Evolutionary conservation across 73 alveolate species (phyloP).

Genomic region (Paramecium sexaurelia): DNA sequence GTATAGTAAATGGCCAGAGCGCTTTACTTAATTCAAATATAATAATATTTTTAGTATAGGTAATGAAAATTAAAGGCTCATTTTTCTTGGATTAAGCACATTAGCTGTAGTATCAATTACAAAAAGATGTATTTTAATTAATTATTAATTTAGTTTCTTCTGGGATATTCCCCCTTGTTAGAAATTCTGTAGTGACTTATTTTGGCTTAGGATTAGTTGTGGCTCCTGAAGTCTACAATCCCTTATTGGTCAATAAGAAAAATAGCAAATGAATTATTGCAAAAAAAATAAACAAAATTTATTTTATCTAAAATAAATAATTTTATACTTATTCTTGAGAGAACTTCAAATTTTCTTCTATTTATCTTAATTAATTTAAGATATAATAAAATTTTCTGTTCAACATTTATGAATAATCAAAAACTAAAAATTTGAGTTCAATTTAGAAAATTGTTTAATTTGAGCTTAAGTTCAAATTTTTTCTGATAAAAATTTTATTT

Average conservation of each 20-base stretch:
- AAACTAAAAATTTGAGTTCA: too few species aligned
- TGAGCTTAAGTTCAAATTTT: too few species aligned
- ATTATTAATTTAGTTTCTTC: not conserved
- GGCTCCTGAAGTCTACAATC: constrained; percentile 67
- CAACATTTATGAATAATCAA: too few species aligned
- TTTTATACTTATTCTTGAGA: too few species aligned
- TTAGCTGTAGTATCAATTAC: constrained; percentile 35
- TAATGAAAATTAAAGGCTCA: constrained; percentile 30
- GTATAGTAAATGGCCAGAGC: not conserved
- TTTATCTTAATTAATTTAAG: too few species aligned
- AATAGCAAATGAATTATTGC: not conserved
- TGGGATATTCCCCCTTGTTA: not conserved
- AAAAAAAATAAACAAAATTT: too few species aligned
- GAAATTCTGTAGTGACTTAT: constrained; percentile 64
- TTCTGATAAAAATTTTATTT: too few species aligned
- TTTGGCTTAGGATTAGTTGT: constrained; percentile 63
- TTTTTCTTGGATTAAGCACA: constrained; percentile 21
- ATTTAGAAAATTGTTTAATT: too few species aligned
- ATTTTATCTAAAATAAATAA: too few species aligned
- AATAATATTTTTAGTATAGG: not conserved
- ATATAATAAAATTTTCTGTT: too few species aligned
- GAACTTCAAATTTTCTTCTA: too few species aligned
- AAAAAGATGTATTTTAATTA: not conserved
- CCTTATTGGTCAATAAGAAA: constrained; percentile 39
- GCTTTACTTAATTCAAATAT: not conserved